phyloP scores from a whole-genome alignment of 73 alveolate species.

The Loxodes magnus region DNA sequence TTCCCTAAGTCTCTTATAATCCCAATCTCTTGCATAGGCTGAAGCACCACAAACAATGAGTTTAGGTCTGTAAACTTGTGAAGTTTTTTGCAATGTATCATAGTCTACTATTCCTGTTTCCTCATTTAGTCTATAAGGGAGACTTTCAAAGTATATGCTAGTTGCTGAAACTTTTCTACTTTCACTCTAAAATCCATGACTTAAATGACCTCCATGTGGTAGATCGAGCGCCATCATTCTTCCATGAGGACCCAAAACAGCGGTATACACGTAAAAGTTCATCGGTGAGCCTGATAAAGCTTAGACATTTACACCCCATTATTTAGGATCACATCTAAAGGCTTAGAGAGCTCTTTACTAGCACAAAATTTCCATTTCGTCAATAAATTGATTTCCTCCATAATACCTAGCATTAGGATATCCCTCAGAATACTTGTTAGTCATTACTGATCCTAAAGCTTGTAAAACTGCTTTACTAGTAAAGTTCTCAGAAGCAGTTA shows the following conservation, averaged over 20 bases:
- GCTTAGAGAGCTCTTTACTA: conserved; percentile 76
- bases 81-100: conserved; percentile 75
- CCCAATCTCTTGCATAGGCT: conserved; percentile 75
- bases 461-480: conserved; percentile 57
- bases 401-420: conserved; percentile 62
- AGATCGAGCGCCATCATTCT: conserved; percentile 76
- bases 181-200: conserved; percentile 47
- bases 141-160: conserved; percentile 70
- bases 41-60: conserved; percentile 69
- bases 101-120: conserved; percentile 76
- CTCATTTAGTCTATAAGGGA: conserved; percentile 73
- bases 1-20: conserved; percentile 48
- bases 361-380: conserved; percentile 73
- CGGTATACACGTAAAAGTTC: conserved; percentile 85
- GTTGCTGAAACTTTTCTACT: conserved; percentile 61
- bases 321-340: conserved; percentile 57
- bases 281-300: conserved; percentile 92
- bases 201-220: conserved; percentile 90
- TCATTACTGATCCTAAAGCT: conserved; percentile 83
- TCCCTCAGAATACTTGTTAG: conserved; percentile 91
- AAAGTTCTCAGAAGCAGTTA: conserved; percentile 81
- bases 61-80: conserved; percentile 83
- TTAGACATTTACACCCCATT: conserved; percentile 32
- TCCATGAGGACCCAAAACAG: conserved; percentile 73
- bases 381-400: conserved; percentile 86